Evolutionary conservation across 192 early-diverging fungal species (phyloP).

Genomic region (Nowakowskiella sp.): DNA sequence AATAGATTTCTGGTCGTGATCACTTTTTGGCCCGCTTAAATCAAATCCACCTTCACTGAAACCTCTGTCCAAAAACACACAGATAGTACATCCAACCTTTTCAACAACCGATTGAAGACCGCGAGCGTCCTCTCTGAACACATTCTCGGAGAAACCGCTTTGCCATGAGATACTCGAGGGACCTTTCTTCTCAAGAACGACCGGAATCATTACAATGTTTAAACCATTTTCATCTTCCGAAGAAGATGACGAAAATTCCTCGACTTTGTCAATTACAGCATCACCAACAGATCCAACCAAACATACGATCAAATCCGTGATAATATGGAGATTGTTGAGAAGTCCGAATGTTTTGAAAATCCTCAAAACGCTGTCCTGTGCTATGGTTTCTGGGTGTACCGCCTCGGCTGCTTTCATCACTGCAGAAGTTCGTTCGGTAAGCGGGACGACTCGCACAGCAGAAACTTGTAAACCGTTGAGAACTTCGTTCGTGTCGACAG

Average conservation of each 20-base stretch:
- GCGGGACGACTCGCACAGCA: conserved; percentile 71
- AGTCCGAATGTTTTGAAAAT: conserved; percentile 77
- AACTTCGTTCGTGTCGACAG: not conserved
- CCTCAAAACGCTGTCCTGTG: conserved; percentile 66
- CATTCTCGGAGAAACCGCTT: conserved; percentile 18
- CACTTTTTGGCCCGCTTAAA: too few relatives aligned
- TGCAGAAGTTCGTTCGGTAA: conserved; percentile 71
- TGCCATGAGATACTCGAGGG: conserved; percentile 13
- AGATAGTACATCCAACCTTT: conserved; percentile 36
- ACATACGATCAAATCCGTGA: conserved; percentile 54
- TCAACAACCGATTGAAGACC: too few relatives aligned
- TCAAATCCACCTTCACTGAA: too few relatives aligned
- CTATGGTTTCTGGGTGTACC: conserved; percentile 47
- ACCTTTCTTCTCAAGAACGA: conserved; percentile 42
- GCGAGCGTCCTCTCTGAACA: too few relatives aligned
- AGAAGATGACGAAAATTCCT: too few relatives aligned
- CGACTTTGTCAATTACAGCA: too few relatives aligned
- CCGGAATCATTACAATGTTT: conserved; percentile 57
- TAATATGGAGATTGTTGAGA: conserved; percentile 58
- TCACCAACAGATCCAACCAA: too few relatives aligned
- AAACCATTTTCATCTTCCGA: conserved; percentile 60
- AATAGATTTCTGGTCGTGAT: too few relatives aligned
- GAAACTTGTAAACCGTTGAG: conserved; percentile 25
- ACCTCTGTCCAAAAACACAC: conserved; percentile 63
- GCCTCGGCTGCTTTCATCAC: conserved; percentile 70